phyloP scores from a whole-genome alignment of 768 basidiomycete genomes.

The Nevesoporus exiguus region DNA sequence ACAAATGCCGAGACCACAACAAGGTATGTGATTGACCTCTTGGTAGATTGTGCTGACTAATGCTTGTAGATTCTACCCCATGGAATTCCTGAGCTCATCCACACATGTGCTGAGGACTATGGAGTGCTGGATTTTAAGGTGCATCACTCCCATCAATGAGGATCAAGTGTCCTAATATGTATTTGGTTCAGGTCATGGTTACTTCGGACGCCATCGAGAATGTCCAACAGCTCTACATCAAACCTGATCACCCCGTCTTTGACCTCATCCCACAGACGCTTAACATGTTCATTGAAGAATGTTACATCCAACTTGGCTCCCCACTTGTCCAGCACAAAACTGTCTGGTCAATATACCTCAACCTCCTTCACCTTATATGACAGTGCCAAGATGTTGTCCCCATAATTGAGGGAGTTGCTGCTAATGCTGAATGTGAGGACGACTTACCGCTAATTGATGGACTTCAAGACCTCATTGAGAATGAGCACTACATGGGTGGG shows the following conservation, averaged over 20 bases:
- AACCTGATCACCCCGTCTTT: neutral
- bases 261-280: neutral
- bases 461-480: too few relatives aligned
- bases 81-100: neutral
- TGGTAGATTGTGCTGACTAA: neutral
- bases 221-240: neutral
- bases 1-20: neutral
- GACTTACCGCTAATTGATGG: too few relatives aligned
- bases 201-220: too few relatives aligned
- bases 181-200: too few relatives aligned
- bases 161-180: too few relatives aligned
- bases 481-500: too few relatives aligned
- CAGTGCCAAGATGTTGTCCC: too few relatives aligned
- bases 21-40: neutral
- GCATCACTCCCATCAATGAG: too few relatives aligned
- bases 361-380: too few relatives aligned
- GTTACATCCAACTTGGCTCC: neutral
- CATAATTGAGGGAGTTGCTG: too few relatives aligned
- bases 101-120: neutral
- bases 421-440: too few relatives aligned
- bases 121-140: neutral
- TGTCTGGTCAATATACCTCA: conserved; percentile 17
- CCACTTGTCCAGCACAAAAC: neutral
- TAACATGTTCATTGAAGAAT: neutral
- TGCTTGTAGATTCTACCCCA: neutral